Conservation (phyloP, 2,329 filamentous ascomycete genomes). For the Aspergillus brunneoviolaceus region DNA sequence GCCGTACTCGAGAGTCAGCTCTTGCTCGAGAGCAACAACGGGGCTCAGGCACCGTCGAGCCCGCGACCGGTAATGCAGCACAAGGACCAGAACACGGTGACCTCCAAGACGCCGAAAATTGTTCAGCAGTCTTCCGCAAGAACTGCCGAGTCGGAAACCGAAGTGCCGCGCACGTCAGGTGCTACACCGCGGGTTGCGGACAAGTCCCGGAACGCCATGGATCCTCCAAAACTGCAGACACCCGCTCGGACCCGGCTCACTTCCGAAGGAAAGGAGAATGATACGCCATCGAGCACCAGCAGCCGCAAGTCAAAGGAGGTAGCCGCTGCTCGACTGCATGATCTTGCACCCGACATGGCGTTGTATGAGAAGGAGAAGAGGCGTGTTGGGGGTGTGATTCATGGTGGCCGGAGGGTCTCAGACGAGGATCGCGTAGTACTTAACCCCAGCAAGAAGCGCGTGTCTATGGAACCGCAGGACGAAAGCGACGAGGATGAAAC, state of each 20-base stretch:
- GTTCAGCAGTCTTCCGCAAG: slow-evolving; percentile 26
- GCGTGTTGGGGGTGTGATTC: slow-evolving; percentile 65
- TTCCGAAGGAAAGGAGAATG: slow-evolving; percentile 74
- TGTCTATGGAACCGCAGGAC: slow-evolving; percentile 48
- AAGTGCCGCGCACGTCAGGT: slow-evolving; percentile 18
- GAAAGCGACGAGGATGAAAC: slow-evolving; percentile 53
- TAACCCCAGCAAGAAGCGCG: slow-evolving; percentile 42
- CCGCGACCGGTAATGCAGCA: slow-evolving; percentile 34
- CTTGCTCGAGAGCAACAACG: slow-evolving; percentile 47
- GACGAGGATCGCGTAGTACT: slow-evolving; percentile 40
- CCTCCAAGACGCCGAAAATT: slow-evolving; percentile 16
- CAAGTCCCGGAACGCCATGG: slow-evolving; percentile 30
- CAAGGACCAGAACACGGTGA: slow-evolving; percentile 36
- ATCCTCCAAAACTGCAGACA: slow-evolving; percentile 47
- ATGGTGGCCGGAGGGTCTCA: slow-evolving; percentile 54
- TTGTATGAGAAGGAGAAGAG: slow-evolving; percentile 94
- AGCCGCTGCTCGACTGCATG: slow-evolving; percentile 73
- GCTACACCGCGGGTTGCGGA: slow-evolving; percentile 29
- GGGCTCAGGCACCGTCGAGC: slow-evolving; percentile 15
- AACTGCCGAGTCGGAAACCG: slow-evolving; percentile 18
- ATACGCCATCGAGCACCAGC: slow-evolving; percentile 72
- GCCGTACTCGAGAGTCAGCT: slow-evolving; percentile 68
- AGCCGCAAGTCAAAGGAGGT: slow-evolving; percentile 86
- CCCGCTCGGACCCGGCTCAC: slow-evolving; percentile 54
- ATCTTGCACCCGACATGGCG: slow-evolving; percentile 78